These are phyloP conservation scores for Colletotrichum tanaceti DNA, from an alignment of 2,329 filamentous ascomycete species.

Conservation along the genomic window DNA sequence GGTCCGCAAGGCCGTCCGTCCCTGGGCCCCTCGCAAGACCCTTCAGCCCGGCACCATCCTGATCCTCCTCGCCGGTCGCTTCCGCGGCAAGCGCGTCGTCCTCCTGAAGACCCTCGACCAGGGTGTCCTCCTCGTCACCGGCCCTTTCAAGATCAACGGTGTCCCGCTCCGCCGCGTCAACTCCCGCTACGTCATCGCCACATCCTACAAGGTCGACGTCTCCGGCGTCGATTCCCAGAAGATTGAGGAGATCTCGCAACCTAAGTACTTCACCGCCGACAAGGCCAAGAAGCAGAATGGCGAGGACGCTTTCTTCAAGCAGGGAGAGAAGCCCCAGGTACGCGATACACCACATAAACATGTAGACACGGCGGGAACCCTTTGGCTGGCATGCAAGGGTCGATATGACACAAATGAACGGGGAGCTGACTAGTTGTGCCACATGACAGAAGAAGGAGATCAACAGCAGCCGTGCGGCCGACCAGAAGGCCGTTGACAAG, in stretches of 20 bases:
- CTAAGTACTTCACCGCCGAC: conserved; percentile 96
- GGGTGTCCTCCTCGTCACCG: conserved; percentile 98
- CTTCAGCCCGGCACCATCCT: conserved; percentile 96
- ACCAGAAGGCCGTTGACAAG: conserved; percentile 99
- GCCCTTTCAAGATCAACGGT: conserved; percentile 99
- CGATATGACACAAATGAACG: not conserved
- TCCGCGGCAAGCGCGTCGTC: conserved; percentile 99
- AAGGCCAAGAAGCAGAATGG: conserved; percentile 94
- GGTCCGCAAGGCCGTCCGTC: conserved; percentile 93
- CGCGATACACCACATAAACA: conserved; percentile 54
- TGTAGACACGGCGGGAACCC: not conserved
- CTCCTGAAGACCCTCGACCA: conserved; percentile 98
- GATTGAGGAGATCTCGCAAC: conserved; percentile 79
- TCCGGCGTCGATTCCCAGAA: conserved; percentile 89
- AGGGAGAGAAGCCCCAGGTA: conserved; percentile 98
- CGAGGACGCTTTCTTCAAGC: conserved; percentile 99
- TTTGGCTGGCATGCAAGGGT: not conserved
- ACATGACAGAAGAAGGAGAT: conserved; percentile 91
- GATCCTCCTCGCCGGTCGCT: conserved; percentile 98
- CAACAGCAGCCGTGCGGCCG: conserved; percentile 88
- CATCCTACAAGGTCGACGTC: conserved; percentile 86
- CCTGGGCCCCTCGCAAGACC: conserved; percentile 86
- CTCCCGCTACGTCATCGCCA: conserved; percentile 93
- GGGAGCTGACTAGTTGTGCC: conserved; percentile 43
- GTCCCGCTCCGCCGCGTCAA: conserved; percentile 96